These are phyloP conservation scores for Fusarium sp. DNA, from an alignment of 2,329 filamentous ascomycete species.

Conservation along the genomic window DNA sequence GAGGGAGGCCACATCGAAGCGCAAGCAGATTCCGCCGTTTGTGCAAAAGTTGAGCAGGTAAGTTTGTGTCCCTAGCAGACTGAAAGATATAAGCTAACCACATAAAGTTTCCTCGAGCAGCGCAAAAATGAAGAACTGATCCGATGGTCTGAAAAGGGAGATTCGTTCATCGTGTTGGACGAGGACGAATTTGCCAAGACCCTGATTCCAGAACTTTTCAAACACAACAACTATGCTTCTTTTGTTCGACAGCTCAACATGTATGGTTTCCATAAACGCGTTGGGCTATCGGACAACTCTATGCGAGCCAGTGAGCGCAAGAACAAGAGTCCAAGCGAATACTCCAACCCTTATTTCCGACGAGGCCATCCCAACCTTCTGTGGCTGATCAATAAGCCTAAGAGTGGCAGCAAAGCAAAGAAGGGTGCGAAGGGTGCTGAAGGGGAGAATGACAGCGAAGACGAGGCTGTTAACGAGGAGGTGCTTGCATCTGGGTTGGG, in stretches of 20 bases:
- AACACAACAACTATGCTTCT: slow-evolving; percentile 98
- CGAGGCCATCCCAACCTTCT: slow-evolving; percentile 91
- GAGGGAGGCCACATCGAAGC: slow-evolving; percentile 86
- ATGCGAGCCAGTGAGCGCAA: slow-evolving; percentile 98
- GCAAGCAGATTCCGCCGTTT: slow-evolving; percentile 97
- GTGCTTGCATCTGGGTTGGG: slow-evolving; percentile 40
- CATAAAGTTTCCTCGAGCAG: slow-evolving; percentile 87
- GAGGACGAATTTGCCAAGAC: slow-evolving; percentile 99
- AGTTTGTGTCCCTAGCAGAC: slow-evolving; percentile 45
- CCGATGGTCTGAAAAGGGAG: slow-evolving; percentile 95
- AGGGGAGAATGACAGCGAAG: slow-evolving; percentile 77
- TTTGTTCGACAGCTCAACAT: slow-evolving; percentile 97
- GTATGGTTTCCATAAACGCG: slow-evolving; percentile 97
- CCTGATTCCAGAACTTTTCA: slow-evolving; percentile 96
- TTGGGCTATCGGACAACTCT: slow-evolving; percentile 93
- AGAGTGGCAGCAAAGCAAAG: slow-evolving; percentile 73
- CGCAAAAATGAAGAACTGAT: slow-evolving; percentile 94
- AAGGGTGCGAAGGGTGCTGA: slow-evolving; percentile 72
- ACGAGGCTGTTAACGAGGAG: slow-evolving; percentile 61
- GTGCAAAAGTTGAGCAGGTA: slow-evolving; percentile 98
- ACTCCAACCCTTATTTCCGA: slow-evolving; percentile 96
- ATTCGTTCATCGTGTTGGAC: slow-evolving; percentile 95
- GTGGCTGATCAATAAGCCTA: slow-evolving; percentile 97
- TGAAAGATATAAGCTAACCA: slow-evolving; percentile 38
- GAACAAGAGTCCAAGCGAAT: slow-evolving; percentile 98